Percentiles rank a stretch among this genome's conserved stretches.
Conservation (phyloP, 164 flowering plant species). For the Sedum album region DNA sequence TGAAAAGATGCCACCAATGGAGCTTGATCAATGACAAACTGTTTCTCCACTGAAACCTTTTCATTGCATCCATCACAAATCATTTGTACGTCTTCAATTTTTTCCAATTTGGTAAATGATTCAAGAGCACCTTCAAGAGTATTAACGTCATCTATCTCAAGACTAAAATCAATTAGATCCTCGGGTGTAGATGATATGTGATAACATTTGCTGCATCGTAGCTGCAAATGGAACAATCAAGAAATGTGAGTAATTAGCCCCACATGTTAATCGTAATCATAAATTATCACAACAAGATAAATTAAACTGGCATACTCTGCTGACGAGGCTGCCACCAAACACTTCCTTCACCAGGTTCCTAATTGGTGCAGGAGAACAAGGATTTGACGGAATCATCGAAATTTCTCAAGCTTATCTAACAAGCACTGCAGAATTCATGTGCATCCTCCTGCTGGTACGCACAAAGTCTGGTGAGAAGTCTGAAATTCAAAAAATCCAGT, state of each 20-base stretch:
- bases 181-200: constrained; percentile 68
- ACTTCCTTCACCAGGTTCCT: constrained; percentile 48
- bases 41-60: constrained; percentile 61
- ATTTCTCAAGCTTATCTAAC: constrained; percentile 59
- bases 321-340: constrained; percentile 80
- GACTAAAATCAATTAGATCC: constrained; percentile 64
- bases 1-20: constrained; percentile 73
- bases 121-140: constrained; percentile 51
- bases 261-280: not conserved
- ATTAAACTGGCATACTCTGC: constrained; percentile 45
- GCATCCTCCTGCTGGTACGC: constrained; percentile 87
- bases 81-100: constrained; percentile 57
- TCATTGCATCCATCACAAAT: constrained; percentile 65
- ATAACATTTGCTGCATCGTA: constrained; percentile 68
- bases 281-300: not conserved
- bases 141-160: constrained; percentile 72
- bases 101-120: constrained; percentile 77
- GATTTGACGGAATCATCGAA: not conserved
- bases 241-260: not conserved
- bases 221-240: constrained; percentile 33
- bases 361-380: constrained; percentile 15
- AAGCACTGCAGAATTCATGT: constrained; percentile 85
- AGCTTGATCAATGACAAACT: constrained; percentile 49
- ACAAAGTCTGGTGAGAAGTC: constrained; percentile 54
- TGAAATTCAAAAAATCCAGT: constrained; percentile 21